Evolutionary conservation across 2,329 filamentous ascomycete genomes (phyloP), one percentile per base, ranked within the genome.

Genomic region (Sporothrix brunneoviolacea): DNA sequence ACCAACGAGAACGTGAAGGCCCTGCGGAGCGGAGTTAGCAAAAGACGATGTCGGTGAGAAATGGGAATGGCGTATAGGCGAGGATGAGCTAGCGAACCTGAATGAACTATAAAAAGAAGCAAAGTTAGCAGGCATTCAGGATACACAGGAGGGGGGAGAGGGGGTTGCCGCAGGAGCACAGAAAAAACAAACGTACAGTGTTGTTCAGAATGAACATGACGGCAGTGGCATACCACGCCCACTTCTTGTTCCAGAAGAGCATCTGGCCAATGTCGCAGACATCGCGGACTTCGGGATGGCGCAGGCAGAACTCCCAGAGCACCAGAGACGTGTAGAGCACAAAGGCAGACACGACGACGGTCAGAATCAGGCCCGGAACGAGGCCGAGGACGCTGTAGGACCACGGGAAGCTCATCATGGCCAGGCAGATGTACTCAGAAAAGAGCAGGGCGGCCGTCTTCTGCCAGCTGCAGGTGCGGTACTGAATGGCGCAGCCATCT

Each of bases 201-300:
- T 95, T 96, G 76, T 96, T 96, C 55, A 95, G 68, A 40, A 95
- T 70, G 67, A 96, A 96, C 86, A 95, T 95, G 64, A 88, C 70
- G 1, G 88, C 90, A 0, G 80, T 83, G 27, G 70, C 73, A 65
- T 76, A 83, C 80, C 80, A 83, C 3, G 77, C 80, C 79, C 84
- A 88, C 53, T 78, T 81, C 65, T 88, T 83, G 57, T 85, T 84
- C 83, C 86, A 94, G 69, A 95, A 95, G 19, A 96, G 79, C 77
- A 91, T 91, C 67, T 95, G 88, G n/a, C 90, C 91, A 63, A 96
- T 87, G 64, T 96, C 91, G 64, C 90, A 95, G 13, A 95, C 88
- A 70, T 96, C 91, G 59, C 89, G 83, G 53, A 95, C 83, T 65
- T 96, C 88, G 1, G 91, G 91, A 62, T 96, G 89, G 42, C 89